A percentile compares a stretch with the other conserved stretches of the same genome.
phyloP scores from a whole-genome alignment of 331 rosid species.

The Cydonia oblonga region DNA sequence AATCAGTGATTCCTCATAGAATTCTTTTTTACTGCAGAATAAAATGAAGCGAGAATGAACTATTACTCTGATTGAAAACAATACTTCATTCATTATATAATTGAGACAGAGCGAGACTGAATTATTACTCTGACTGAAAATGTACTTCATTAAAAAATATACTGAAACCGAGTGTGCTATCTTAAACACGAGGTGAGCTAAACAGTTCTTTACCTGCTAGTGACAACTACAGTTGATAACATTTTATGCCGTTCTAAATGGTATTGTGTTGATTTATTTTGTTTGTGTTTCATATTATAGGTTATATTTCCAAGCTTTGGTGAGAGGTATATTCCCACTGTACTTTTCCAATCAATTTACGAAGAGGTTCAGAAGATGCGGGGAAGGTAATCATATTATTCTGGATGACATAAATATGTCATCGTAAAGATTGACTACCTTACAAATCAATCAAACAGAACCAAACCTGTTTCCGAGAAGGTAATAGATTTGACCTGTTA shows the following conservation, averaged over 20 bases:
- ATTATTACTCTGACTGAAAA: not conserved
- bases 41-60: not conserved
- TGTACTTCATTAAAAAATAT: not conserved
- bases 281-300: constrained; percentile 16
- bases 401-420: not conserved
- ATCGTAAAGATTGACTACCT: constrained; percentile 6
- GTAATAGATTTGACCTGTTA: constrained; percentile 15
- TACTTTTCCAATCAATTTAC: constrained; percentile 63
- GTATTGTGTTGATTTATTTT: not conserved
- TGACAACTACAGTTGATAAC: not conserved
- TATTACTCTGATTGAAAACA: not conserved
- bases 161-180: not conserved
- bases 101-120: not conserved
- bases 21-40: not conserved
- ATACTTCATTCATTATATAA: not conserved
- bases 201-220: not conserved
- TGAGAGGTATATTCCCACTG: constrained; percentile 73
- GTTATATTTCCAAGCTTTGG: constrained; percentile 93
- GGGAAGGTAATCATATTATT: constrained; percentile 3
- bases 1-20: not conserved
- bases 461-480: constrained; percentile 18
- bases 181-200: too few relatives aligned
- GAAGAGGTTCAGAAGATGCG: constrained; percentile 64
- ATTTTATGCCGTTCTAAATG: not conserved
- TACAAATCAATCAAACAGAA: constrained; percentile 1